A percentile compares a stretch with the other conserved stretches of the same genome.
phyloP scores from a whole-genome alignment of 208 protist species.

The Wallacemonas sp. region DNA sequence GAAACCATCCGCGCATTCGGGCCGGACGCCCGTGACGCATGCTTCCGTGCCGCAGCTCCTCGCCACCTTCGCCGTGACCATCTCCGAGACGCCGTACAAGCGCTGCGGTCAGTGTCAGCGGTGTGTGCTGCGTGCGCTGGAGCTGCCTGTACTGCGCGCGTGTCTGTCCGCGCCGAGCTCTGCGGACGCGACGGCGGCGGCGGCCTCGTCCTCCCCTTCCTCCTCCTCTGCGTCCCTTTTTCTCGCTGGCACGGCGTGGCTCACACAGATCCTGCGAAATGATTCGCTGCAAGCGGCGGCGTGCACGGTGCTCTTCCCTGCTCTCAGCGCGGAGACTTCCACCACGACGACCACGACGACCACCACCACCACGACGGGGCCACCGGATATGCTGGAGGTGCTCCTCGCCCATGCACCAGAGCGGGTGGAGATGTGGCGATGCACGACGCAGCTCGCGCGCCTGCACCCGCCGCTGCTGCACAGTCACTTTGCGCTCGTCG shows the following conservation, averaged over 20 bases:
- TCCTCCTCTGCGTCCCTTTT: neutral
- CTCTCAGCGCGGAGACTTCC: neutral
- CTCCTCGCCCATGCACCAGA: conserved; percentile 60
- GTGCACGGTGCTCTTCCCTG: conserved; percentile 11
- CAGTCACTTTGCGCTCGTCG: conserved; percentile 46
- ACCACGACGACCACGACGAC: neutral
- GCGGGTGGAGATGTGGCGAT: conserved; percentile 71
- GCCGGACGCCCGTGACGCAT: neutral
- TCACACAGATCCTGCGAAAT: conserved; percentile 7
- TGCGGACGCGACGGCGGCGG: conserved; percentile 31
- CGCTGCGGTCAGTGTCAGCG: conserved; percentile 57
- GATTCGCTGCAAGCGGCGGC: conserved; percentile 10
- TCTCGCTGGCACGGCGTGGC: conserved; percentile 7
- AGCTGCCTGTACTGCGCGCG: conserved; percentile 48
- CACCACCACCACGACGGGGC: neutral
- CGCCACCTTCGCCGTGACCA: conserved; percentile 39
- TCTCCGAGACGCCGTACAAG: conserved; percentile 70
- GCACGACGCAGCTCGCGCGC: conserved; percentile 69
- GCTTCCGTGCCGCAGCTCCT: conserved; percentile 27
- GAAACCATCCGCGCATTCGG: no score
- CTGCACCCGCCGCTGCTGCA: conserved; percentile 63
- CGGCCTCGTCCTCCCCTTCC: neutral
- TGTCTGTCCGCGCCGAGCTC: conserved; percentile 20
- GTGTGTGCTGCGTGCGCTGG: conserved; percentile 40
- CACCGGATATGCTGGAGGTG: conserved; percentile 23